A percentile compares a stretch with the other conserved stretches of the same genome.
These are phyloP conservation scores for Sclerospora graminicola DNA, from an alignment of 352 stramenopile genomes.

Conservation along the genomic window DNA sequence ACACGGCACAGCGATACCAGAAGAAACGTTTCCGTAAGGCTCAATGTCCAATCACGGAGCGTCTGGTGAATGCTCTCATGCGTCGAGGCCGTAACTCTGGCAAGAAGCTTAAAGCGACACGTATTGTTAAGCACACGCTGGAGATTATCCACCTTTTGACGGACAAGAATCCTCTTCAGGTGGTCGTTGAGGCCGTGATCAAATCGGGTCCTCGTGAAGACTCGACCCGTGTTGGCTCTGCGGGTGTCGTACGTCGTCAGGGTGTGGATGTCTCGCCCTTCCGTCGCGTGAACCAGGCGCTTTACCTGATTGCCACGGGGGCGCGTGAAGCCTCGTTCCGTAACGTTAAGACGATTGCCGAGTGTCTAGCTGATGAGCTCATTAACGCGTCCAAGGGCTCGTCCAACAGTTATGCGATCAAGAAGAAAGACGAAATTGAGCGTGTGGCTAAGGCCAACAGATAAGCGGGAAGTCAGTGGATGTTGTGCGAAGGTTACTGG, in stretches of 20 bases:
- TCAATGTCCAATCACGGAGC: constrained; percentile 98
- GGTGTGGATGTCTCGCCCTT: constrained; percentile 99
- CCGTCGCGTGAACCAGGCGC: constrained; percentile 97
- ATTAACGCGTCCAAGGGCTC: constrained; percentile 99
- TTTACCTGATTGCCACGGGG: constrained; percentile 97
- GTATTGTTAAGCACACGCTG: constrained; percentile 98
- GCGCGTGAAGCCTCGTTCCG: constrained; percentile 97
- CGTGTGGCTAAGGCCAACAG: constrained; percentile 99
- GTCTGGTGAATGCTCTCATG: constrained; percentile 96
- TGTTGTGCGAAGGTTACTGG: constrained; percentile 5
- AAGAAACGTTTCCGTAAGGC: constrained; percentile 99
- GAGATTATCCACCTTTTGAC: constrained; percentile 99
- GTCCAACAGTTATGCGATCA: constrained; percentile 99
- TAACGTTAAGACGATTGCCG: constrained; percentile 99
- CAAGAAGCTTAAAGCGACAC: constrained; percentile 99
- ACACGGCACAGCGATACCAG: constrained; percentile 99
- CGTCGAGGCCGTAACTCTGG: constrained; percentile 97
- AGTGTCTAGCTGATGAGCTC: constrained; percentile 99
- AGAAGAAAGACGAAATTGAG: constrained; percentile 99
- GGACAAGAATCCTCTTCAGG: constrained; percentile 99
- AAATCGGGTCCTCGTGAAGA: constrained; percentile 97
- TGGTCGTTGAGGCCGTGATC: constrained; percentile 88
- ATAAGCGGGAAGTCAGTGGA: constrained; percentile 78
- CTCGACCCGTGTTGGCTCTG: constrained; percentile 98
- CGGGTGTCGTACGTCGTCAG: constrained; percentile 98